These are phyloP conservation scores for Inonotus obliquus DNA, from an alignment of 1,284 basidiomycete genomes.

Conservation along the genomic window DNA sequence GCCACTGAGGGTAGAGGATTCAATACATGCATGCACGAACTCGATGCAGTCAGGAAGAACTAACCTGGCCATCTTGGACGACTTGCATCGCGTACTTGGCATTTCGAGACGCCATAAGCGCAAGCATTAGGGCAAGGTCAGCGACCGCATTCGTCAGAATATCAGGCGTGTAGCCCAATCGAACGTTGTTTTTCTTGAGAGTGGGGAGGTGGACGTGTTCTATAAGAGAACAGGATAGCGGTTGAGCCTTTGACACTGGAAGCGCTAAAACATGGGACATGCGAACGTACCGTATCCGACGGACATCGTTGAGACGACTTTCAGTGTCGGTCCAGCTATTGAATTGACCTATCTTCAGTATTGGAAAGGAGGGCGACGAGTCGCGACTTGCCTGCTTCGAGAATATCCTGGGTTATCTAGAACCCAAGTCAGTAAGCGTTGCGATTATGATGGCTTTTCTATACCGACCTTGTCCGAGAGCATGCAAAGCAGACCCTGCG, in stretches of 20 bases:
- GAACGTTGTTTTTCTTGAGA: conserved; percentile 60
- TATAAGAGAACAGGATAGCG: conserved; percentile 28
- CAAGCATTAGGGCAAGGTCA: conserved; percentile 83
- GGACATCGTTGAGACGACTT: conserved; percentile 85
- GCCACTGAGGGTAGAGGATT: conserved; percentile 41
- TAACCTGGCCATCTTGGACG: conserved; percentile 64
- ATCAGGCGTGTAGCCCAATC: conserved; percentile 87
- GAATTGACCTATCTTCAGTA: conserved; percentile 4
- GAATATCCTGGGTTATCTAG: conserved; percentile 68
- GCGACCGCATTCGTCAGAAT: conserved; percentile 89
- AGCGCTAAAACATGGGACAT: conserved; percentile 22
- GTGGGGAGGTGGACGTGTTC: conserved; percentile 78
- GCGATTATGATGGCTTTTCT: background rate
- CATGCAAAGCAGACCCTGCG: conserved; percentile 63
- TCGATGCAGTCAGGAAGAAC: background rate
- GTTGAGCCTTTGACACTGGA: background rate
- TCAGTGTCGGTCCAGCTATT: conserved; percentile 66
- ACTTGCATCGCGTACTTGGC: conserved; percentile 59
- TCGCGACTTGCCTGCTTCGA: conserved; percentile 56
- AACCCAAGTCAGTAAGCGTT: background rate
- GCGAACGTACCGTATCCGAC: conserved; percentile 73
- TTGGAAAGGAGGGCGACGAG: conserved; percentile 12
- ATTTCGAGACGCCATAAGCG: conserved; percentile 85
- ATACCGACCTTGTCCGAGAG: conserved; percentile 62
- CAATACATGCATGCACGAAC: background rate